Evolutionary conservation across 257 asterid species (phyloP).

Genomic region (Scutellaria baicalensis): DNA sequence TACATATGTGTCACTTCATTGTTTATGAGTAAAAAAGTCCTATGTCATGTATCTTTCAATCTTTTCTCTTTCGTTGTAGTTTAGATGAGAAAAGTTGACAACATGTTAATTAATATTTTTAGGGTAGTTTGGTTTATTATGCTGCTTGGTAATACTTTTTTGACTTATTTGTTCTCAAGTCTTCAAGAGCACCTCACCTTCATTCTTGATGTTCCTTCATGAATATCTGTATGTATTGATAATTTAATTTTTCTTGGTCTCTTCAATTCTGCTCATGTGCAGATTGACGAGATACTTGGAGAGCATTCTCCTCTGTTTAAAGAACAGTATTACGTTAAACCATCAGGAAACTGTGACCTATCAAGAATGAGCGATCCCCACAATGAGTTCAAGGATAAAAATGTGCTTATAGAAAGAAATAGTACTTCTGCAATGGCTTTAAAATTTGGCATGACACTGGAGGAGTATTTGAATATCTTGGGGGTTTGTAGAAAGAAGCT

Average conservation of each 20-base stretch:
- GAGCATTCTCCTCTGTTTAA: slow-evolving; percentile 65
- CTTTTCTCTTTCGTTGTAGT: neutral
- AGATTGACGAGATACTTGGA: slow-evolving; percentile 68
- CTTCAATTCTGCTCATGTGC: neutral
- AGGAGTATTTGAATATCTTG: slow-evolving; percentile 53
- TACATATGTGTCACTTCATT: slow-evolving; percentile 8
- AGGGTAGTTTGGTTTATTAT: too few relatives aligned
- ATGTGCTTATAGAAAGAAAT: slow-evolving; percentile 73
- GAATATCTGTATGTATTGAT: neutral
- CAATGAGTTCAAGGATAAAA: slow-evolving; percentile 74
- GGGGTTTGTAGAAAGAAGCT: slow-evolving; percentile 60
- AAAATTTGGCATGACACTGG: slow-evolving; percentile 48
- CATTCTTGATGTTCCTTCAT: neutral
- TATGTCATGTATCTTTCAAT: neutral
- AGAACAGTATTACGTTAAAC: slow-evolving; percentile 77
- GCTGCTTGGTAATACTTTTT: too few relatives aligned
- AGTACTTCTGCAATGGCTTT: slow-evolving; percentile 64
- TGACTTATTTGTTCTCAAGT: neutral
- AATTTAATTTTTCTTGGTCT: neutral
- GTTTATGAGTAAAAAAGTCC: neutral
- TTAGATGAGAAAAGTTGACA: neutral
- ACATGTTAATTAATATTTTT: neutral
- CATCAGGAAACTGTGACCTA: slow-evolving; percentile 85
- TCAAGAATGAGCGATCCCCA: slow-evolving; percentile 92
- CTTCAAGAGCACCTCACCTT: neutral